Percentiles rank a stretch among this genome's conserved stretches.
Conservation (phyloP, 2,329 filamentous ascomycete species). For the Aspergillus pseudoviridinutans region DNA sequence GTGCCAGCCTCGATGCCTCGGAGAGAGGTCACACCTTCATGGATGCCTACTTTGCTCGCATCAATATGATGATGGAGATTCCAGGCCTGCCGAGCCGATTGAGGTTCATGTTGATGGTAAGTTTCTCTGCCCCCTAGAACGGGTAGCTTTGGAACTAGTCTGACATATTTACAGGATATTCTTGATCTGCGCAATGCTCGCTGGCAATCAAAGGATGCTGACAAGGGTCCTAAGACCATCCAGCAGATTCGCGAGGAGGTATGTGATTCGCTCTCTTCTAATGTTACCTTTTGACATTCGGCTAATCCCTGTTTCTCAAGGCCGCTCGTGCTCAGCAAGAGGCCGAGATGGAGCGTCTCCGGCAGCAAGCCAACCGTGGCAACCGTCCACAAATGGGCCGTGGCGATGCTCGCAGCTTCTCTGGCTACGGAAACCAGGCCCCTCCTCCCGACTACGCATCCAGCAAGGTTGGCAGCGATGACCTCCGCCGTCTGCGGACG, state of each 20-base stretch:
- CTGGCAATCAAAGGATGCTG: slow-evolving; percentile 83
- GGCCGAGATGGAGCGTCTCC: slow-evolving; percentile 62
- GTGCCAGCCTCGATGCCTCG: slow-evolving; percentile 75
- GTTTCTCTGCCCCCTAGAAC: slow-evolving; percentile 10
- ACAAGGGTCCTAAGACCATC: slow-evolving; percentile 97
- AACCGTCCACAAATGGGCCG: slow-evolving; percentile 70
- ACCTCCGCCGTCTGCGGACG: slow-evolving; percentile 72
- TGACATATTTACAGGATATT: slow-evolving; percentile 56
- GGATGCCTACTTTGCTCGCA: slow-evolving; percentile 89
- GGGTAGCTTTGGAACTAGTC: slow-evolving; percentile 3
- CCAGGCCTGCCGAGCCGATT: slow-evolving; percentile 81
- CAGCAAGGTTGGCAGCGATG: slow-evolving; percentile 87
- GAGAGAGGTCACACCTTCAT: slow-evolving; percentile 84
- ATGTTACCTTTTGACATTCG: slow-evolving; percentile 7
- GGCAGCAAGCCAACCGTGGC: slow-evolving; percentile 53
- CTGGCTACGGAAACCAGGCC: slow-evolving; percentile 63
- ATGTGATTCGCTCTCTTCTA: slow-evolving; percentile 26
- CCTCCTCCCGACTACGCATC: slow-evolving; percentile 65
- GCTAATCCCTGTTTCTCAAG: slow-evolving; percentile 18
- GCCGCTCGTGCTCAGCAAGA: slow-evolving; percentile 77
- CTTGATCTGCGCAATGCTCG: slow-evolving; percentile 72
- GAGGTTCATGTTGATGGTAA: slow-evolving; percentile 86
- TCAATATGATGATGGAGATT: slow-evolving; percentile 74
- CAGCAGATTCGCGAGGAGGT: slow-evolving; percentile 82
- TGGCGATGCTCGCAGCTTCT: slow-evolving; percentile 83